These are phyloP conservation scores for Corchorus capsularis DNA, from an alignment of 345 rosid species.

Conservation along the genomic window DNA sequence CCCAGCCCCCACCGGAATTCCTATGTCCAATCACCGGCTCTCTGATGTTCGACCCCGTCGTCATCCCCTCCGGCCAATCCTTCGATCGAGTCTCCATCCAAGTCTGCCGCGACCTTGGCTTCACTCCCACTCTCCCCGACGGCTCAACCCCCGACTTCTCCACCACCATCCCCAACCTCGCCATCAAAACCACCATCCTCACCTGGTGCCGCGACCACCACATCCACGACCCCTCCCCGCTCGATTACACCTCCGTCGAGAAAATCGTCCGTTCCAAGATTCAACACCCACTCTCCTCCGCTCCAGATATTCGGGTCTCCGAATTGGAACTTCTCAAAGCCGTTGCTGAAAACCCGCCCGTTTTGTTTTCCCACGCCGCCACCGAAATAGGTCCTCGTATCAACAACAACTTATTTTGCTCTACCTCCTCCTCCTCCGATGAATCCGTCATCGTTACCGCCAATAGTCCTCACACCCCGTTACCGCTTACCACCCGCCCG, in stretches of 20 bases:
- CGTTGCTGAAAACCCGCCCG: conserved; percentile 52
- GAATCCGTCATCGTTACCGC: conserved; percentile 55
- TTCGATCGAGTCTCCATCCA: conserved; percentile 71
- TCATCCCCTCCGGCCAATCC: conserved; percentile 84
- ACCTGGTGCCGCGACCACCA: conserved; percentile 59
- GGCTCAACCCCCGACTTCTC: conserved; percentile 64
- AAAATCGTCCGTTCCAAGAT: conserved; percentile 41
- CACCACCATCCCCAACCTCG: conserved; percentile 61
- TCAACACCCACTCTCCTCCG: conserved; percentile 20
- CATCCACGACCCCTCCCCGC: conserved; percentile 36
- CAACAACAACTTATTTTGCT: conserved; percentile 31
- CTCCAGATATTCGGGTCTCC: conserved; percentile 51
- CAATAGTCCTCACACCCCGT: conserved; percentile 58
- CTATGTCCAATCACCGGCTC: conserved; percentile 66
- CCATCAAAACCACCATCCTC: conserved; percentile 62
- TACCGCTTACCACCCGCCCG: conserved; percentile 73
- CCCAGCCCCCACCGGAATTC: conserved; percentile 59
- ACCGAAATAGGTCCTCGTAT: conserved; percentile 50
- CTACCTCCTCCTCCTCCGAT: conserved; percentile 65
- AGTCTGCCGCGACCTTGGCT: conserved; percentile 56
- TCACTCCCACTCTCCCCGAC: conserved; percentile 48
- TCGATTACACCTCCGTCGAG: conserved; percentile 59
- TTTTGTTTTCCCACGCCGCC: conserved; percentile 47
- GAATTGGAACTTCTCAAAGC: conserved; percentile 67
- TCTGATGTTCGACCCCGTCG: conserved; percentile 82